Base-by-base conservation (phyloP, 2,329 filamentous ascomycete genomes). In the Ophiostoma quercus region DNA sequence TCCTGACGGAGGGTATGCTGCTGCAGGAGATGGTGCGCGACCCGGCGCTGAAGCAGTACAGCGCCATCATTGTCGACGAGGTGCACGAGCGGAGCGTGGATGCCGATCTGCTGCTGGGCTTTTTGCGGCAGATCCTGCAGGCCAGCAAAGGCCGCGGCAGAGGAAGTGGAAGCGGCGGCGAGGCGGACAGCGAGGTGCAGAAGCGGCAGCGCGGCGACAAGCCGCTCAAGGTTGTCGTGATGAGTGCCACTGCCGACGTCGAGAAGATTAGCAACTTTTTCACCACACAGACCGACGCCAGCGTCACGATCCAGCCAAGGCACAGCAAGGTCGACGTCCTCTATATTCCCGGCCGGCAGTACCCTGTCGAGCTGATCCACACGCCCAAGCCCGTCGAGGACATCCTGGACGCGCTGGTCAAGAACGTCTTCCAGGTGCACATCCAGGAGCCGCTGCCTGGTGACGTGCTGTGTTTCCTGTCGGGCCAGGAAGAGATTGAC, bases 21-120 rank as follows among this genome's bases (percentile, higher is more conserved):
- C 83, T 99, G 16, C 94, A 98, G 78, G 96, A 99, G 79, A 90
- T 99, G 79, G 79, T 99, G 71, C 86, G 90, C 68, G 95, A 99
- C 78, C 92, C 92, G 0, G 84, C 89, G 75, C 83, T 99, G 76
- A 87, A 85, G 41, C 88, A 92, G 76, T 99, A 99, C 77, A 96
- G 92, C 75, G 93, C 90, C 3, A 85, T 99, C 0, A 85, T 99
- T 22, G 92, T 99, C 8, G 95, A 99, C 79, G 95, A 99, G 79
- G 95, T 99, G 14, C 95, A 99, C 81, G 95, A 99, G 81, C 85
- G 95, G 74, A 96, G 94, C 74, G 87, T 98, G 29, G 96, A 98
- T 77, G 94, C 97, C 8, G 95, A 99, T 80, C 80, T 99, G 34
- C 84, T 97, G 11, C 83, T 96, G 34, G 95, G 95, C 0, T 98